A percentile compares a stretch with the other conserved stretches of the same genome.
These are phyloP conservation scores for Skeletonema potamos DNA, from an alignment of 108 stramenopile species.

Conservation along the genomic window DNA sequence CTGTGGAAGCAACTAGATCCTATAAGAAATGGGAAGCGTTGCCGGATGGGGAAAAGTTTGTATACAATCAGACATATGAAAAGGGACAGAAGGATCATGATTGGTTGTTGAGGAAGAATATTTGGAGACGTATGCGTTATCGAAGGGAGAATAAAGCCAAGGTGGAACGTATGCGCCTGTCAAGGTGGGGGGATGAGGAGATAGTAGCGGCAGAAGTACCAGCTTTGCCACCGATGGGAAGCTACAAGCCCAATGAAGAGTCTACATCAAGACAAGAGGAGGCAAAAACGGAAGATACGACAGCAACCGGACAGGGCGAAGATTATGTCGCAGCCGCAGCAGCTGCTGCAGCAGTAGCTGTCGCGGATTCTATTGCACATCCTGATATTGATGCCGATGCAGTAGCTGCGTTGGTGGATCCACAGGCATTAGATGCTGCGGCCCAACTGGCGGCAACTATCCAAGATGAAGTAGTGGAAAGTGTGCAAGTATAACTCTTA, in stretches of 20 bases:
- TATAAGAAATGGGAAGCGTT: conserved; percentile 67
- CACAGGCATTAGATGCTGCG: conserved; percentile 13
- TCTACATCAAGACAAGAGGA: not conserved
- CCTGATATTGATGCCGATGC: conserved; percentile 4
- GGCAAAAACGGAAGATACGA: conserved; percentile 10
- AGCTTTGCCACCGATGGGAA: not conserved
- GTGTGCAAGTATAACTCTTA: not conserved
- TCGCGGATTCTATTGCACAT: not conserved
- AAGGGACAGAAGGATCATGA: conserved; percentile 82
- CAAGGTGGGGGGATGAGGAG: not conserved
- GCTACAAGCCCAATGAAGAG: not conserved
- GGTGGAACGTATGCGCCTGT: conserved; percentile 32
- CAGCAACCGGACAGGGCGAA: conserved; percentile 1
- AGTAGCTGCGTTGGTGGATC: conserved; percentile 13
- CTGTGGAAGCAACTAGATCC: conserved; percentile 84
- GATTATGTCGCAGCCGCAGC: conserved; percentile 15
- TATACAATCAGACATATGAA: conserved; percentile 87
- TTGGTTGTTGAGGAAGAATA: conserved; percentile 86
- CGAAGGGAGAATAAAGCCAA: conserved; percentile 81
- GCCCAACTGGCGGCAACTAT: conserved; percentile 11
- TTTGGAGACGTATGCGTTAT: conserved; percentile 91
- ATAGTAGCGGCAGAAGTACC: not conserved
- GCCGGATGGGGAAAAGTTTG: conserved; percentile 59
- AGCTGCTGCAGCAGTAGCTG: conserved; percentile 1
- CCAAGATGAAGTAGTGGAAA: not conserved